Base-by-base conservation (phyloP, 2,329 filamentous ascomycete species). In the Talaromyces sp. region DNA sequence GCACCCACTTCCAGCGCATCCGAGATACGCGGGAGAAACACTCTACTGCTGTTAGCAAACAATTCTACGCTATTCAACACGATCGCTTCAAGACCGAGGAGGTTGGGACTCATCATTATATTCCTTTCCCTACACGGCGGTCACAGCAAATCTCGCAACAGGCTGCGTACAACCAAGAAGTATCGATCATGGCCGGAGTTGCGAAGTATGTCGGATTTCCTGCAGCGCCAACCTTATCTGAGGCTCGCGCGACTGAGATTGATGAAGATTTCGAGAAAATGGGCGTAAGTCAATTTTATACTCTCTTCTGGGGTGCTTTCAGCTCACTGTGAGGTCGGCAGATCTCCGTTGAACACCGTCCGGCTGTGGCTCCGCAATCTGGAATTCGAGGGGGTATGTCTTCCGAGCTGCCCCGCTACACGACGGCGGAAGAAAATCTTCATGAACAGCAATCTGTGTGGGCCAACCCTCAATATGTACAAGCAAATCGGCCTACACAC, bases 191-290 rank as follows among this genome's bases (percentile, higher is more conserved):
- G 58, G 87, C 92, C 5, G 93, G 93, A 37, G 81, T 97, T 53
- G 92, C 93, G 36, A 97, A 97, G 75, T 92, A 97, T 71, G 87
- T 96, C 67, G 94, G 94, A 22, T 99, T 99, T 75, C 94, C 94
- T 36, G 92, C 93, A 33, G 94, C 92, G n/a, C 94, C 94, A 19
- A 82, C 89, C 35, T 87, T 99, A 74, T 80, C 80, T 59, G 83
- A 89, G 41, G 89, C 89, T 25, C 86, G 87, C 37, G 74, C 82
- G 21, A 78, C 82, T 10, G 91, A 97, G 68, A 75, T 94, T 48
- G 90, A 96, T 57, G 88, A 93, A 52, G 94, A 99, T 75, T 79
- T 97, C 63, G 86, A 89, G 70, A 88, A 88, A 65, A 97, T 99
- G 80, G 88, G 89, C 69, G 92, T 97, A 78, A 80, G 86, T 82